Evolutionary conservation across 441 rosid species (phyloP), one percentile per base, ranked within the genome.

Genomic region (Euphorbia schlechtendalii): DNA sequence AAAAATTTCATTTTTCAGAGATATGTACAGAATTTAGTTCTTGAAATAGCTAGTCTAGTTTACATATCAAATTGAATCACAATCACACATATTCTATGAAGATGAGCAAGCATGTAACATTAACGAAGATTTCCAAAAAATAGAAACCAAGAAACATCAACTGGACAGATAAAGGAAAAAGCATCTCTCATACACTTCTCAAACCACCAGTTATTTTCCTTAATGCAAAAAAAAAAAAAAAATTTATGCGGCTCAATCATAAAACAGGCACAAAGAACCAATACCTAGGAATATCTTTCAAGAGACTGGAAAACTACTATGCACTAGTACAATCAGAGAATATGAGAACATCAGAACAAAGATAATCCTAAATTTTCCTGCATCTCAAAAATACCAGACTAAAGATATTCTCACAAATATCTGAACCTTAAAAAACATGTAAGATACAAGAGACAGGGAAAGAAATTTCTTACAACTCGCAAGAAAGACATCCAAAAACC

Each of bases 401-500:
- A 12, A 49, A 24, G 43, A 49, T 20, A 40, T 38, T 53, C 27
- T 14, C 25, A 20, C 27, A n/a, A 20, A 3, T 7, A 56, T 18
- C 22, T 8, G 24, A 51, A 20, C 32, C 8, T 61, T 10, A 60
- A 38, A 8, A 59, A 10, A 60, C 30, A n/a, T 40, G 51, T 13
- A 60, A 30, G 5, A 9, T 15, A 18, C 36, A 66, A 63, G 7
- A 49, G 18, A 24, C n/a, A 9, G 58, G 64, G 12, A n/a, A 5
- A 21, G 5, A 40, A 64, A n/a, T n/a, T 57, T 34, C 77, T 74
- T 77, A 94, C 99, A 93, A 89, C 96, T 4, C 76, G 85, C 61
- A 91, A 89, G 75, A 94, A 91, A 62, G 98, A 91, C 64, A 94
- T 84, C 99, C 99, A 94, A 69, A 94, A 91, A 57, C 99, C 87